Evolutionary conservation across 495 filamentous ascomycete genomes (phyloP), one percentile per base, ranked within the genome.

Genomic region (Annulohypoxylon nitens): DNA sequence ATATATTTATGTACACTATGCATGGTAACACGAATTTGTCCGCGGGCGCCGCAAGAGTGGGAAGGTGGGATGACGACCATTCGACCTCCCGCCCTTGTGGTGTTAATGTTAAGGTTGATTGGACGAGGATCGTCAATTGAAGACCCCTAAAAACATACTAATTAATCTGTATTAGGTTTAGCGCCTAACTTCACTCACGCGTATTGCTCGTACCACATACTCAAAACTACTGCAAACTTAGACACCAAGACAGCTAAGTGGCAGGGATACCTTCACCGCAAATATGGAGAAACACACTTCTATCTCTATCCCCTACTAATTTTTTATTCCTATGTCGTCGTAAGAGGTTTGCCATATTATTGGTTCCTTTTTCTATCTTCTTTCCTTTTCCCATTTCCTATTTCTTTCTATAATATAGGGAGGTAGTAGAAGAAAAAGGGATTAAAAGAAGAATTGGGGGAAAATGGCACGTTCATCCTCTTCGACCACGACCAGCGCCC

Each of bases 391-490:
- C 20, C 33, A 26, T 47, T 30, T 47, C 36, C 43, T 43, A 14
- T 45, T 45, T 53, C 14, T 50, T 53, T 54, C 8, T 1, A 18
- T 48, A 7, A 0, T 9, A 54, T 26, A 64, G 45, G 25, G 25
- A 25, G 25, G 34, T 1, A 70, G 57, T 50, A 47, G 14, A 61
- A 30, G 25, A 50, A 34, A 16, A 55, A 25, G 54, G 30, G 25
- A 39, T 26, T 18, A 43, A n/a, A 18, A 55, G 12, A 14, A n/a
- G 14, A 25, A 47, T 25, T 47, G 43, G 43, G n/a, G 43, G 43
- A 74, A 63, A 39, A 80, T 80, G 77, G 75, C 78, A 50, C 73
- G 75, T 33, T 78, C 75, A 2, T 50, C 65, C 36, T 54, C 74
- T 62, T 75, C 78, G 16, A 80, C 77, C 39, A 75, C 76, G 10